phyloP scores from a whole-genome alignment of 257 asterid species.

The Petunia secreta region DNA sequence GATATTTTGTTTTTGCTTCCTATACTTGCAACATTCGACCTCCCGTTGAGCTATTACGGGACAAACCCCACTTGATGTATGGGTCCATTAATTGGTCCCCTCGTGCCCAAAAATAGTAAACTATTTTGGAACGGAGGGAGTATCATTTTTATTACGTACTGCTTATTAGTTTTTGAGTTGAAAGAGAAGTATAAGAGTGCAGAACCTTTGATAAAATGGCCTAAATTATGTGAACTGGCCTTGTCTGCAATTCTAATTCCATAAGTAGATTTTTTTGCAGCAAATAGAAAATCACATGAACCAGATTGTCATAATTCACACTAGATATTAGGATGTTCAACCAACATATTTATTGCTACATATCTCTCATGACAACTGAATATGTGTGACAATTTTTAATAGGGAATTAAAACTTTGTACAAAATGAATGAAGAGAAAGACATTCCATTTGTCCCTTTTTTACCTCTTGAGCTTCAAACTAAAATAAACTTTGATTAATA shows the following conservation, averaged over 20 bases:
- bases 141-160: too few species aligned
- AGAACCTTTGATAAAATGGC: background rate
- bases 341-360: background rate
- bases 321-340: background rate
- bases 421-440: background rate
- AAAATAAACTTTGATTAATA: background rate
- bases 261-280: background rate
- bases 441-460: background rate
- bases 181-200: too few species aligned
- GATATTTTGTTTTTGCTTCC: conserved; percentile 40
- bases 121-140: too few species aligned
- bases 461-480: background rate
- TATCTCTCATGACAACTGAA: background rate
- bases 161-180: background rate
- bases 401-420: background rate
- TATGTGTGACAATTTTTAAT: background rate
- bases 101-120: background rate
- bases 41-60: conserved; percentile 19
- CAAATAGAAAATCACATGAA: conserved; percentile 19
- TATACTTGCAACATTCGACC: conserved; percentile 51
- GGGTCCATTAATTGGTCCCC: background rate
- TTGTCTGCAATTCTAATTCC: background rate
- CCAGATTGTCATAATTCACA: background rate
- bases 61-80: background rate
- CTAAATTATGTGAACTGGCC: background rate